Evolutionary conservation across 257 asterid genomes (phyloP), one percentile per base, ranked within the genome.

Genomic region (Anisodus tanguticus): DNA sequence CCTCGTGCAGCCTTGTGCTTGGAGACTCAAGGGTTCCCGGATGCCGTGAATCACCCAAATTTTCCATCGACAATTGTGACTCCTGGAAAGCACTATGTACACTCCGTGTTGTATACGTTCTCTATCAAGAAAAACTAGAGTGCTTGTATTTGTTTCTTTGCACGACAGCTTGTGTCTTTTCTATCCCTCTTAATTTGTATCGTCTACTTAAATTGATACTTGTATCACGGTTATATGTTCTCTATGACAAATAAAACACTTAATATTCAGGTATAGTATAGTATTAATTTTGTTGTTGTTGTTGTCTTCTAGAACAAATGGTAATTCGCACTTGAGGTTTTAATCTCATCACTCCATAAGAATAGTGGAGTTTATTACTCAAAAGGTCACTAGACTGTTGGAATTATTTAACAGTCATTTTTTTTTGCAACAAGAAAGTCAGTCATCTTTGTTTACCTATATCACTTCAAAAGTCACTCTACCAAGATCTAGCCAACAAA

Each of bases 21-120:
- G 6, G 81, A 95, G 90, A 95, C 98, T 59, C 99, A 94, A 47
- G 99, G 98, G 0, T 95, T 95, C 80, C 98, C 98, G 0, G 97
- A 95, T 57, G 84, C 98, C 0, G 98, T 94, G 19, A 95, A 95
- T 88, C 98, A 91, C 37, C 95, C 94, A 0, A 90, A 83, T 58
- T 95, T 95, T 60, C 97, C 98, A 0, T 91, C 97, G 0, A 88
- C 84, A 86, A 90, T 83, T 83, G 69, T 83, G n/a, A 54, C 81
- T 69, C 43, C 58, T 12, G 47, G 49, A 19, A 53, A 39, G 12
- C 13, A 81, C 16, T 83, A 83, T 39, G 55, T 9, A 10, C 85
- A 82, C 76, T 35, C 22, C 51, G 47, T 82, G 85, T 67, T 64
- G 63, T 51, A 39, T 80, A 80, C 59, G n/a, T 80, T 80, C 55